These are phyloP conservation scores for Posidonia oceanica DNA, from an alignment of 116 monocot species.

Conservation along the genomic window DNA sequence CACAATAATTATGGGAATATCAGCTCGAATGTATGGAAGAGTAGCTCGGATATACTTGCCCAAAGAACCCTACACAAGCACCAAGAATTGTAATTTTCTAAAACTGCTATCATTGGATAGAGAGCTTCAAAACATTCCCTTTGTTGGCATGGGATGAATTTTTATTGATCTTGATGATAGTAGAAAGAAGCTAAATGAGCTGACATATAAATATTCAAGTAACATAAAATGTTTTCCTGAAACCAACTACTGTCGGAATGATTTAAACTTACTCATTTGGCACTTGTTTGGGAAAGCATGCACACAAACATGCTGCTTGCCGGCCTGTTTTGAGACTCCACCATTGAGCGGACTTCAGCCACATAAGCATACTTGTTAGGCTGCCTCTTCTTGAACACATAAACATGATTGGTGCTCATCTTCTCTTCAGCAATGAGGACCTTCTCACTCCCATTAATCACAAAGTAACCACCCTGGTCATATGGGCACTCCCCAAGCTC, in stretches of 20 bases:
- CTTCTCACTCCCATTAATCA: slow-evolving; percentile 98
- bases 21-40: slow-evolving; percentile 93
- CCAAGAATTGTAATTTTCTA: not conserved
- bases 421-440: slow-evolving; percentile 98
- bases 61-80: slow-evolving; percentile 65
- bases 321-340: slow-evolving; percentile 92
- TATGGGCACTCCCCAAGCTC: slow-evolving; percentile 97
- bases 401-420: slow-evolving; percentile 99
- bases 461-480: slow-evolving; percentile 97
- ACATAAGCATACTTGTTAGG: slow-evolving; percentile 97
- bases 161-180: no score
- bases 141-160: no score
- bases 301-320: slow-evolving; percentile 99
- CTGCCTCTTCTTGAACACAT: slow-evolving; percentile 96
- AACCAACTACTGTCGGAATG: not conserved
- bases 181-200: no score
- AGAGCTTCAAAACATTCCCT: no score
- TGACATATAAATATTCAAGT: no score
- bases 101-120: no score
- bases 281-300: slow-evolving; percentile 92
- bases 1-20: slow-evolving; percentile 94
- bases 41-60: slow-evolving; percentile 98
- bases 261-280: slow-evolving; percentile 74
- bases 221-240: no score
- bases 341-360: slow-evolving; percentile 92